Percentiles rank a stretch among this genome's conserved stretches.
Conservation (phyloP, 73 alveolate species). For the Paraurostyla sp. region DNA sequence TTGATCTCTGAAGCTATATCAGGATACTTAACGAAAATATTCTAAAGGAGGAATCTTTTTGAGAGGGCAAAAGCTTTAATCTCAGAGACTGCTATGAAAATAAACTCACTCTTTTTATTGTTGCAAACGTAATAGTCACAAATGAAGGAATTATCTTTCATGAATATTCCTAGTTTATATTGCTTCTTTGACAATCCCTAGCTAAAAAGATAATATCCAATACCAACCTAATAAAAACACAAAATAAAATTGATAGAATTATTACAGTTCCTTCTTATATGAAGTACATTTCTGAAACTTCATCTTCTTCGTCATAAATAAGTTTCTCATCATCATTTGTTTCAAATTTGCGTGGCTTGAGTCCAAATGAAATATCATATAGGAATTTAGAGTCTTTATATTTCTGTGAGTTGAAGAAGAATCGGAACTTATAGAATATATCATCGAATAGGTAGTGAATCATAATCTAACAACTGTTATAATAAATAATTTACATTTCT, state of each 20-base stretch:
- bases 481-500: constrained; percentile 68
- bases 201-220: constrained; percentile 67
- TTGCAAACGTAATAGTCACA: constrained; percentile 76
- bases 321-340: constrained; percentile 54
- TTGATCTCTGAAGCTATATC: constrained; percentile 61
- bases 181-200: constrained; percentile 32
- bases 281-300: constrained; percentile 77
- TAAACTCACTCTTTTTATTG: constrained; percentile 67
- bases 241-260: background rate
- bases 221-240: constrained; percentile 65
- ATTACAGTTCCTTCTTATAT: constrained; percentile 68
- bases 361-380: constrained; percentile 75
- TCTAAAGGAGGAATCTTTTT: constrained; percentile 49
- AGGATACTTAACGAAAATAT: constrained; percentile 70
- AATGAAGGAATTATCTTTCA: constrained; percentile 65
- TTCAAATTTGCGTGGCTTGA: constrained; percentile 71
- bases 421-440: constrained; percentile 65
- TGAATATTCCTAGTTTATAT: constrained; percentile 51
- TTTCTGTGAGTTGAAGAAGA: constrained; percentile 62
- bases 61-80: constrained; percentile 69
- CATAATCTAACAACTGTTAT: constrained; percentile 54
- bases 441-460: constrained; percentile 71
- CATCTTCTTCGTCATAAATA: constrained; percentile 73
- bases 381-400: constrained; percentile 70
- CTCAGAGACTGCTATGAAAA: constrained; percentile 68